Conservation (phyloP, 2,329 filamentous ascomycete species). For the Capronia coronata region DNA sequence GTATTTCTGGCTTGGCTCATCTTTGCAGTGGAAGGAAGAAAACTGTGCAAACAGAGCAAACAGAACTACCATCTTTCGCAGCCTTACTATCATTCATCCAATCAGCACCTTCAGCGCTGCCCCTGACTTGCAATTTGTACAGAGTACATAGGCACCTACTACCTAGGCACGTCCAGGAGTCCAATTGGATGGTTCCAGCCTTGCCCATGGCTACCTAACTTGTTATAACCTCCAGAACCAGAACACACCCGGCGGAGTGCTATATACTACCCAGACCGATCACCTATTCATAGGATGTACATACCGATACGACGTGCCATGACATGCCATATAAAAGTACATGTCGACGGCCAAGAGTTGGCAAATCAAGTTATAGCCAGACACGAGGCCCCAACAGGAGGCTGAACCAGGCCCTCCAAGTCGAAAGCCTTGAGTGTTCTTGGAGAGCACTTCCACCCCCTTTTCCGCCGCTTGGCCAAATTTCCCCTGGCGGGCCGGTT, state of each 20-base stretch:
- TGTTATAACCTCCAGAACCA: no score
- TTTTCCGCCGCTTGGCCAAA: conserved; percentile 9
- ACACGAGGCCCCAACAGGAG: no score
- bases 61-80: background rate
- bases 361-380: no score
- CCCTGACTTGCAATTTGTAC: no score
- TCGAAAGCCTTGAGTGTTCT: background rate
- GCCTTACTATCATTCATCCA: no score
- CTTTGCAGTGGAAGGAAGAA: background rate
- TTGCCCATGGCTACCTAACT: no score
- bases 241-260: no score
- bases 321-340: background rate
- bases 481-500: conserved; percentile 1
- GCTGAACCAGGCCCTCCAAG: background rate
- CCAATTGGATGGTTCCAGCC: no score
- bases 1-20: background rate
- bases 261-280: background rate
- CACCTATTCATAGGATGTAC: background rate
- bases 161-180: no score
- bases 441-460: background rate
- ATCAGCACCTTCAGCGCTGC: no score
- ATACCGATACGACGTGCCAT: background rate
- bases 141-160: no score
- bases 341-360: background rate
- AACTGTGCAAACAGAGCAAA: background rate